These are phyloP conservation scores for Dictyostelium purpureum DNA, from an alignment of 78 protist species.

Conservation along the genomic window DNA sequence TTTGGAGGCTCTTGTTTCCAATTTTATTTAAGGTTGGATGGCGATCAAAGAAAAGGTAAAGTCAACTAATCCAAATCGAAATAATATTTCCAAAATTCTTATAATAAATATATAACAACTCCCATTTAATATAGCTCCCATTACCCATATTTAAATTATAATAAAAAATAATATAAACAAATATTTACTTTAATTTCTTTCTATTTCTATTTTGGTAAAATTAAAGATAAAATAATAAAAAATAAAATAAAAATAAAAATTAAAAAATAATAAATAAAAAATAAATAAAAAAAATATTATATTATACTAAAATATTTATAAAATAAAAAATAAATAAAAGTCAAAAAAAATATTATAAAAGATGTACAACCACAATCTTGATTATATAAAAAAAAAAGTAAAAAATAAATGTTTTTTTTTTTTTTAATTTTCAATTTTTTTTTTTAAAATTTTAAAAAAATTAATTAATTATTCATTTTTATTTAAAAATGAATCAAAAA, in stretches of 20 bases:
- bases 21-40: too few relatives aligned
- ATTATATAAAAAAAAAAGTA: neutral
- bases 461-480: neutral
- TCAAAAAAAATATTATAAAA: neutral
- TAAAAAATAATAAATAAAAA: neutral
- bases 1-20: too few relatives aligned
- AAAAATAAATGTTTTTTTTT: neutral
- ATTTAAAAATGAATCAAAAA: constrained; percentile 76
- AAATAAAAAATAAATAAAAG: neutral
- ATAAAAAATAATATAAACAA: too few relatives aligned
- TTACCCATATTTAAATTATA: too few relatives aligned
- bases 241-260: neutral
- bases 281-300: neutral
- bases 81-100: too few relatives aligned
- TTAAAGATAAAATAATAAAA: neutral
- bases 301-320: neutral
- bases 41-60: too few relatives aligned
- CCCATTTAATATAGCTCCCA: too few relatives aligned
- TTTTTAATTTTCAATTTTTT: too few relatives aligned
- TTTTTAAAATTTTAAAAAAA: too few relatives aligned
- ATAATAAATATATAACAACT: too few relatives aligned
- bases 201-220: neutral
- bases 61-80: too few relatives aligned
- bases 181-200: too few relatives aligned
- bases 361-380: neutral